Conservation (phyloP, 176 grass and related monocot species). For the Hsuehochloa calcarea region DNA sequence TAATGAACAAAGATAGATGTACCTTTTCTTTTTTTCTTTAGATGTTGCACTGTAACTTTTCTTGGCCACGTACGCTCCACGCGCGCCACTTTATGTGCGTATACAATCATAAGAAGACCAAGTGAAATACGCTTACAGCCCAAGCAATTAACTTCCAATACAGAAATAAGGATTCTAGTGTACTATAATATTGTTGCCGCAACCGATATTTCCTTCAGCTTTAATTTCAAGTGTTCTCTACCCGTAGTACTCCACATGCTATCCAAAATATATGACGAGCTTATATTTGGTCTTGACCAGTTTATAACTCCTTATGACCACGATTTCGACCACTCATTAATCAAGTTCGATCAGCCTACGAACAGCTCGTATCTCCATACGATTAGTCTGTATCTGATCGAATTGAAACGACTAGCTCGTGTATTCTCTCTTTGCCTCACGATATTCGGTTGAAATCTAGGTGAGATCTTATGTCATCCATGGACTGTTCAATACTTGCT, state of each 20-base stretch:
- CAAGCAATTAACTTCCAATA: slow-evolving; percentile 23
- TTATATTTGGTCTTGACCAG: no score
- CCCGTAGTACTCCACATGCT: not conserved
- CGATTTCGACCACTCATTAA: no score
- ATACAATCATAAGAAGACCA: not conserved
- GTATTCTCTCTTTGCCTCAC: no score
- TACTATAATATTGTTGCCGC: not conserved
- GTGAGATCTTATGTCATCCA: no score
- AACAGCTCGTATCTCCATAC: no score
- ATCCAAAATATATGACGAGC: no score
- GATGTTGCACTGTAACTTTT: not conserved
- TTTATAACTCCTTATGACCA: no score
- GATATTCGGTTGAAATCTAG: no score
- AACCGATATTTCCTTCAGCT: not conserved
- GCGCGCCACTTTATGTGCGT: not conserved
- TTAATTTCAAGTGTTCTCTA: not conserved
- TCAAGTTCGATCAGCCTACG: no score
- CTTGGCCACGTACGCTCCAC: not conserved
- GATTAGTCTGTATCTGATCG: no score
- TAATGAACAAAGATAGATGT: not conserved
- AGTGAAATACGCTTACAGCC: slow-evolving; percentile 18
- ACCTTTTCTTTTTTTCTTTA: not conserved
- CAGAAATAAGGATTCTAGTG: not conserved
- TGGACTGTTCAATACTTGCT: no score
- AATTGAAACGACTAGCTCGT: no score